These are phyloP conservation scores for Plasmodium cynomolgi DNA, from an alignment of 169 alveolate species.

Conservation along the genomic window DNA sequence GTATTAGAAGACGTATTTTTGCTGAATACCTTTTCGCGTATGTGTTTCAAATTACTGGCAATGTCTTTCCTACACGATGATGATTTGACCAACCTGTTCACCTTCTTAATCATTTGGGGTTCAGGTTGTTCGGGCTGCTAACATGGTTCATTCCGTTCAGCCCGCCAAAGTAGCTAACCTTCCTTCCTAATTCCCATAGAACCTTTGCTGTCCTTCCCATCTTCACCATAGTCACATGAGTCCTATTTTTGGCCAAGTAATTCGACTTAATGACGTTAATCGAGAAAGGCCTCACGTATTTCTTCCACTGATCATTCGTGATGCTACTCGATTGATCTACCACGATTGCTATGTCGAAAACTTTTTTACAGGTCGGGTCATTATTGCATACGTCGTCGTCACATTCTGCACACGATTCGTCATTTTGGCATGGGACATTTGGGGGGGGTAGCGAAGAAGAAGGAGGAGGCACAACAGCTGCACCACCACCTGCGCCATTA, in stretches of 20 bases:
- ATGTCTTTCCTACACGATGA: conserved; percentile 7
- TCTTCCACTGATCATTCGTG: conserved; percentile 46
- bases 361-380: conserved; percentile 42
- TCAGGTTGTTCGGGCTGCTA: neutral
- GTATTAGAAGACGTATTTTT: neutral
- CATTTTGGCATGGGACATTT: conserved; percentile 24
- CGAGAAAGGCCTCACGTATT: conserved; percentile 38
- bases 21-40: conserved; percentile 18
- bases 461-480: neutral
- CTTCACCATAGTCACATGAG: conserved; percentile 53
- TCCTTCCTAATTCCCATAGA: conserved; percentile 26
- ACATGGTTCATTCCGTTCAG: too few relatives aligned
- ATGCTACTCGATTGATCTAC: conserved; percentile 63
- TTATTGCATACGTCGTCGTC: conserved; percentile 64
- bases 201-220: conserved; percentile 25
- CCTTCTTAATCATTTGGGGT: conserved; percentile 21
- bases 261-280: conserved; percentile 29
- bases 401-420: conserved; percentile 38
- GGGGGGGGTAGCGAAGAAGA: neutral
- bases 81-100: conserved; percentile 11
- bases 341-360: conserved; percentile 53
- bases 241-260: conserved; percentile 46
- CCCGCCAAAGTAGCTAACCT: conserved; percentile 14
- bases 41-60: conserved; percentile 37
- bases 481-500: neutral